Percentiles rank a stretch among this genome's conserved stretches.
These are phyloP conservation scores for Peronosclerospora sorghi DNA, from an alignment of 352 stramenopile species.

Conservation along the genomic window DNA sequence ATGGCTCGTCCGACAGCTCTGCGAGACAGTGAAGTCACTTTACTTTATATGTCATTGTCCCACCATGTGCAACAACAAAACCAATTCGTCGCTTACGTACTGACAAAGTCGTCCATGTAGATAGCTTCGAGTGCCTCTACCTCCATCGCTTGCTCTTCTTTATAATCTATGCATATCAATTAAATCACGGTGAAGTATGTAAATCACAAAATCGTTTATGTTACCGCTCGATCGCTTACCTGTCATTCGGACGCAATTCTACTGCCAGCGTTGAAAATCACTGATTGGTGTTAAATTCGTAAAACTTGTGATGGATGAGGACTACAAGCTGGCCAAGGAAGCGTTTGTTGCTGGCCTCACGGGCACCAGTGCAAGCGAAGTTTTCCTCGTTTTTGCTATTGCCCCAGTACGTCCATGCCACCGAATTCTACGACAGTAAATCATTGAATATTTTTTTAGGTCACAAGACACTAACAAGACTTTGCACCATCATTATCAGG, in stretches of 20 bases:
- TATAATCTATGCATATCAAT: slow-evolving; percentile 51
- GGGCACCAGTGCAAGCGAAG: slow-evolving; percentile 56
- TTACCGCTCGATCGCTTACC: slow-evolving; percentile 13
- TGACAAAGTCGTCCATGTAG: slow-evolving; percentile 85
- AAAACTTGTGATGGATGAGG: slow-evolving; percentile 34
- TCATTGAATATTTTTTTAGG: slow-evolving; percentile 2
- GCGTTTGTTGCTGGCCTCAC: slow-evolving; percentile 62
- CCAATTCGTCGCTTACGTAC: slow-evolving; percentile 36
- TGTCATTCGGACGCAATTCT: slow-evolving; percentile 29
- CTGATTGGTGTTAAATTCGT: slow-evolving; percentile 22
- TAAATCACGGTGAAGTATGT: neutral
- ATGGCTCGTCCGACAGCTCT: slow-evolving; percentile 71
- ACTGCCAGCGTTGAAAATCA: neutral
- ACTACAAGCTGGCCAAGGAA: slow-evolving; percentile 81
- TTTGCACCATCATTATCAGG: slow-evolving; percentile 26
- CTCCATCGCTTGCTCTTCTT: slow-evolving; percentile 83
- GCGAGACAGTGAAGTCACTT: neutral
- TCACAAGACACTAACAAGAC: slow-evolving; percentile 14
- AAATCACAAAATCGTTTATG: no score
- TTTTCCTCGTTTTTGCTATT: slow-evolving; percentile 68
- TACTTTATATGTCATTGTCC: neutral
- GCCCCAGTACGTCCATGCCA: slow-evolving; percentile 34
- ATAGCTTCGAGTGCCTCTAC: slow-evolving; percentile 84
- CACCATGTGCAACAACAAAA: slow-evolving; percentile 1
- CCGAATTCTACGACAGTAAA: neutral